Conservation (phyloP, 2,329 filamentous ascomycete genomes). For the Penicillium sclerotigenum region DNA sequence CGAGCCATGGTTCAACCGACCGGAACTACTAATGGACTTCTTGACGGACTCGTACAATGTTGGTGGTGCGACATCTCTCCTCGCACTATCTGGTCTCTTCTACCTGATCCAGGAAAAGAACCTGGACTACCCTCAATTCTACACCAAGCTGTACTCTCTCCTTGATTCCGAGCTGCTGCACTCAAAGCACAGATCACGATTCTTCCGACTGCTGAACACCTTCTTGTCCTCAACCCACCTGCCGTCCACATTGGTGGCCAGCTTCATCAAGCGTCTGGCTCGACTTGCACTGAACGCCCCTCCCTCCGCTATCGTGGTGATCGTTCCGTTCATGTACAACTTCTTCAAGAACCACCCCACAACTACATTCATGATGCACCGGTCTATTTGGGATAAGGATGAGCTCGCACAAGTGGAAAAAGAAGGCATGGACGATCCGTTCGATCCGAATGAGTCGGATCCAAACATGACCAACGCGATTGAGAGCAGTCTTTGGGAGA, state of each 20-base stretch:
- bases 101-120: slow-evolving; percentile 92
- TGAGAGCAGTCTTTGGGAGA: slow-evolving; percentile 91
- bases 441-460: slow-evolving; percentile 69
- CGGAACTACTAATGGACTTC: slow-evolving; percentile 92
- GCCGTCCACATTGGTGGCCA: slow-evolving; percentile 83
- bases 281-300: slow-evolving; percentile 82
- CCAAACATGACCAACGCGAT: slow-evolving; percentile 84
- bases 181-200: slow-evolving; percentile 88
- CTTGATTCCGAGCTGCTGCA: slow-evolving; percentile 83
- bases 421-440: slow-evolving; percentile 69
- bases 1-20: slow-evolving; percentile 82
- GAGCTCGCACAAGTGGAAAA: slow-evolving; percentile 59
- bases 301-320: slow-evolving; percentile 80
- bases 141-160: slow-evolving; percentile 87
- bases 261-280: slow-evolving; percentile 91
- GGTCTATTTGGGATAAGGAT: slow-evolving; percentile 60
- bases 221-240: slow-evolving; percentile 91
- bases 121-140: slow-evolving; percentile 93
- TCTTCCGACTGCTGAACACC: slow-evolving; percentile 87
- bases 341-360: slow-evolving; percentile 83
- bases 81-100: slow-evolving; percentile 89
- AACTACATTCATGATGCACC: slow-evolving; percentile 95
- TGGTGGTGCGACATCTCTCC: slow-evolving; percentile 79
- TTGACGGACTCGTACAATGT: slow-evolving; percentile 88
- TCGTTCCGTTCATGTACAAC: slow-evolving; percentile 95